phyloP scores from a whole-genome alignment of 257 asterid genomes.

The Primulina tabacum region DNA sequence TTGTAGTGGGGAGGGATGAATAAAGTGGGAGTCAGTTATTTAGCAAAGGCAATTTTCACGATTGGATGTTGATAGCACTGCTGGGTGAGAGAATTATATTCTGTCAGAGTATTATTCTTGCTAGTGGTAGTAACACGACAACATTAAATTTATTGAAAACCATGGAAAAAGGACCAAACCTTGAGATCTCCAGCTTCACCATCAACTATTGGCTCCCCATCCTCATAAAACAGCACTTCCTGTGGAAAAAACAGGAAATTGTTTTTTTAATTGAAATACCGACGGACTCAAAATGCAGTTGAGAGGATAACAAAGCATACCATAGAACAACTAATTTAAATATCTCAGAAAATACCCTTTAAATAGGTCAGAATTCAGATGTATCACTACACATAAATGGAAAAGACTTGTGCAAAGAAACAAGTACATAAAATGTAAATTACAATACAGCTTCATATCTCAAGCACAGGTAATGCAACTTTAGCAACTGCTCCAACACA shows the following conservation, averaged over 20 bases:
- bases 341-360: background rate
- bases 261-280: conserved; percentile 4
- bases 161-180: conserved; percentile 45
- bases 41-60: background rate
- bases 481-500: background rate
- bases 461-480: background rate
- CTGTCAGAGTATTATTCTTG: background rate
- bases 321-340: background rate
- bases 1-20: background rate
- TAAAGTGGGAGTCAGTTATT: background rate
- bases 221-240: conserved; percentile 94
- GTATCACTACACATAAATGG: background rate
- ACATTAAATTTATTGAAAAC: background rate
- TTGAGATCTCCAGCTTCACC: conserved; percentile 97
- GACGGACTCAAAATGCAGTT: background rate
- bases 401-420: background rate
- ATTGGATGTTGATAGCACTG: background rate
- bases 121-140: background rate
- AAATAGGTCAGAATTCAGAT: background rate
- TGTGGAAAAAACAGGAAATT: conserved; percentile 29
- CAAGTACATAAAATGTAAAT: background rate
- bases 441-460: background rate
- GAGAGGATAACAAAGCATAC: background rate
- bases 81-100: background rate
- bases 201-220: conserved; percentile 90